phyloP scores from a whole-genome alignment of 306 rosid genomes.

The Trichosanthes truncata region DNA sequence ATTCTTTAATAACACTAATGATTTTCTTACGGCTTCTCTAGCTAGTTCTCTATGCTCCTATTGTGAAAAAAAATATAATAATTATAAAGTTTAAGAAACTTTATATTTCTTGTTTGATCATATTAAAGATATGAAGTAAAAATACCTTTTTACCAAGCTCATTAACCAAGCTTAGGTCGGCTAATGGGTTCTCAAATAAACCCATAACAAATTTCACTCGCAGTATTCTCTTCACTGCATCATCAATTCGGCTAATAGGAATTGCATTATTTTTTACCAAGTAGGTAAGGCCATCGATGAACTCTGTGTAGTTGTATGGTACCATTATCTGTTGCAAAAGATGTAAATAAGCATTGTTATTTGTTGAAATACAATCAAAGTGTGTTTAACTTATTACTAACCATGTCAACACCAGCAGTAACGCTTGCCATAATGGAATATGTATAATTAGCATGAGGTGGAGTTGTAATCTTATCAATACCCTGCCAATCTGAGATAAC shows the following conservation, averaged over 20 bases:
- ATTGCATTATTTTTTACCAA: constrained; percentile 14
- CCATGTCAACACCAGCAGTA: constrained; percentile 36
- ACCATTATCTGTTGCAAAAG: constrained; percentile 21
- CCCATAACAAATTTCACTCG: constrained; percentile 30
- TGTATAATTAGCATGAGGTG: constrained; percentile 23
- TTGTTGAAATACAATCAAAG: background rate
- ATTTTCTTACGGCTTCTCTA: constrained; percentile 29
- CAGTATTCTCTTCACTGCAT: constrained; percentile 30
- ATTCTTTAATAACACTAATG: constrained; percentile 24
- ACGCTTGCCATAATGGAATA: constrained; percentile 20
- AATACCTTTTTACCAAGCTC: constrained; percentile 28
- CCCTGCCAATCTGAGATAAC: constrained; percentile 33
- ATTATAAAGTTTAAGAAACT: background rate
- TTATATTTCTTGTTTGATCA: background rate
- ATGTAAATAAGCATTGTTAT: background rate
- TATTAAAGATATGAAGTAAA: background rate
- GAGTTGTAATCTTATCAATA: constrained; percentile 28
- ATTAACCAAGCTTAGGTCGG: constrained; percentile 22
- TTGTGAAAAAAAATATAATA: background rate
- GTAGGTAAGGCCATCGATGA: constrained; percentile 18
- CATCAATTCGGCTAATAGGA: constrained; percentile 30
- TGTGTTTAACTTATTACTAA: background rate
- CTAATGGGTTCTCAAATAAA: constrained; percentile 28
- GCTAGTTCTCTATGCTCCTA: constrained; percentile 34
- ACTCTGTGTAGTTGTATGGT: constrained; percentile 21